These are phyloP conservation scores for Centaurea solstitialis DNA, from an alignment of 129 eudicot species.

Conservation along the genomic window DNA sequence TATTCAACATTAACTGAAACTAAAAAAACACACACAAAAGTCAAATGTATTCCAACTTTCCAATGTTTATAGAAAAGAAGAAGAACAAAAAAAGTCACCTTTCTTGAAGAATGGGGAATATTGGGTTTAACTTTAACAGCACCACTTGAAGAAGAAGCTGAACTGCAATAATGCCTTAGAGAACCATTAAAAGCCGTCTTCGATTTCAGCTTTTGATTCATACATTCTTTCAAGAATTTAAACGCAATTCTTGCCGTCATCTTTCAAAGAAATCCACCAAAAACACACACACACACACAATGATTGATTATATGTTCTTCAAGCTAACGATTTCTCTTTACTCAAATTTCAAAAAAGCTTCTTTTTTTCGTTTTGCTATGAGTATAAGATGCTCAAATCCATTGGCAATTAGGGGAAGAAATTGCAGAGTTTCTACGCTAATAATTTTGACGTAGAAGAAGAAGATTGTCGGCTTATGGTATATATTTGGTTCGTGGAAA, in stretches of 20 bases:
- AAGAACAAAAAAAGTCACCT: conserved; percentile 27
- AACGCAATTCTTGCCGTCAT: conserved; percentile 48
- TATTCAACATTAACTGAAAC: background rate
- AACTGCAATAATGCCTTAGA: conserved; percentile 32
- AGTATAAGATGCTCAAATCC: conserved; percentile 10
- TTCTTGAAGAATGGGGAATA: conserved; percentile 65
- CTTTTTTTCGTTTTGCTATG: conserved; percentile 3
- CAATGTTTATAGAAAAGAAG: background rate
- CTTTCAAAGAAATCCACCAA: conserved; percentile 8
- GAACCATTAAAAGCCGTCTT: conserved; percentile 13
- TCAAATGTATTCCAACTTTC: background rate
- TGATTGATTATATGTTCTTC: conserved; percentile 17
- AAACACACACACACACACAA: background rate
- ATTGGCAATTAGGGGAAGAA: conserved; percentile 7
- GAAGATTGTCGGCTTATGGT: conserved; percentile 32
- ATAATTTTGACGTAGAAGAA: conserved; percentile 18
- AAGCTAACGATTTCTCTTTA: conserved; percentile 1
- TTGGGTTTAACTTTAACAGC: conserved; percentile 38
- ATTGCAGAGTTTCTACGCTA: conserved; percentile 30
- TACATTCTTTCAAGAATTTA: conserved; percentile 37
- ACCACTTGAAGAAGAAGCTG: conserved; percentile 35
- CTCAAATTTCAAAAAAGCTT: background rate
- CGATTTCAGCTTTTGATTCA: conserved; percentile 40
- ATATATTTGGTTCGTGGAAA: conserved; percentile 12
- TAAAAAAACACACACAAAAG: background rate